These are phyloP conservation scores for Fusarium sp. DNA, from an alignment of 2,329 filamentous ascomycete species.

Conservation along the genomic window DNA sequence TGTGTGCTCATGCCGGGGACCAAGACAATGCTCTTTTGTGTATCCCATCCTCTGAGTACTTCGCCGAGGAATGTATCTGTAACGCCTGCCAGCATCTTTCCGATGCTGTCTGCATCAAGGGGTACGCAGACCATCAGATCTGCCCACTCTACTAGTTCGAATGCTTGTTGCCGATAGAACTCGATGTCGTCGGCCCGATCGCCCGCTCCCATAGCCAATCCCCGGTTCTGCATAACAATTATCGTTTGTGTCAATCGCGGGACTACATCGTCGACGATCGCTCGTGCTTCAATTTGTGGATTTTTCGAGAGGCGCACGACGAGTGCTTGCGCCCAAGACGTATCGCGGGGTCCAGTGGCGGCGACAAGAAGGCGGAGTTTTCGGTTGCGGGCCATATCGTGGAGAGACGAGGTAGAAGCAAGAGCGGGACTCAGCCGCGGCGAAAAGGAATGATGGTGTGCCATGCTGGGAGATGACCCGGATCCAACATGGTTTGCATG, in stretches of 20 bases:
- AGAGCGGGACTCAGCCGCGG: constrained; percentile 45
- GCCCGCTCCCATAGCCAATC: constrained; percentile 46
- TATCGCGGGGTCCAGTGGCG: constrained; percentile 71
- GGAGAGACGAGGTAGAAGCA: constrained; percentile 49
- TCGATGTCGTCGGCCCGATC: constrained; percentile 59
- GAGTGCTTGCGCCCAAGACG: constrained; percentile 72
- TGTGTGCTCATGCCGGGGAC: constrained; percentile 88
- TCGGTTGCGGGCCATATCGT: constrained; percentile 51
- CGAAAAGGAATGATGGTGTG: constrained; percentile 45
- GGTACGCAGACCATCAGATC: constrained; percentile 86
- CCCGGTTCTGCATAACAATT: constrained; percentile 66
- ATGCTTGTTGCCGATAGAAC: constrained; percentile 60
- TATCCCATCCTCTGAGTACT: constrained; percentile 85
- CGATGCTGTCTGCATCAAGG: constrained; percentile 83
- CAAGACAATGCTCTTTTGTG: constrained; percentile 83
- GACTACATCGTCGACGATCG: constrained; percentile 72
- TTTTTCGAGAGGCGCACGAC: constrained; percentile 74
- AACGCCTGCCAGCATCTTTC: constrained; percentile 87
- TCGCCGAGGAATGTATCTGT: constrained; percentile 84
- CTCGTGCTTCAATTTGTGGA: constrained; percentile 67
- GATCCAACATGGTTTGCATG: constrained; percentile 46
- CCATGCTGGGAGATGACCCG: constrained; percentile 45
- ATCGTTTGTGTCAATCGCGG: constrained; percentile 71
- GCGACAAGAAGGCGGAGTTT: constrained; percentile 71
- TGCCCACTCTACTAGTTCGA: constrained; percentile 84